Conservation (phyloP, 257 asterid species). For the Solanum sejunctum region DNA sequence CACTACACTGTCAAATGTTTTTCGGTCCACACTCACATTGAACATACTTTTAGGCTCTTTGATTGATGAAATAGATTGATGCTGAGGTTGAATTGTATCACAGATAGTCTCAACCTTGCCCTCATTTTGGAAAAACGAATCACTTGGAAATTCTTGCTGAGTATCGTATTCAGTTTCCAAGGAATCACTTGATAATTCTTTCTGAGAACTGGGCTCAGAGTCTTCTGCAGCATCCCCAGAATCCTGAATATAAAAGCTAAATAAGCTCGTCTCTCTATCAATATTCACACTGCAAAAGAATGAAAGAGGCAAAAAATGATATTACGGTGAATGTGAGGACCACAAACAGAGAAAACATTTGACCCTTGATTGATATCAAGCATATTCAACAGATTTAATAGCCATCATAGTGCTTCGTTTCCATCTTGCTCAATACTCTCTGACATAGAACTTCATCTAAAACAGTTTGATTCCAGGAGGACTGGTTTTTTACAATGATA, state of each 20-base stretch:
- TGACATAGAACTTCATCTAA: background rate
- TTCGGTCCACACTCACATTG: slow-evolving; percentile 10
- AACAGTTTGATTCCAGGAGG: background rate
- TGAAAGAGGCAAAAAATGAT: background rate
- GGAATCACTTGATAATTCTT: background rate
- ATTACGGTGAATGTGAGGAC: background rate
- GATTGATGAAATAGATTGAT: slow-evolving; percentile 14
- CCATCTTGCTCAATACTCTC: background rate
- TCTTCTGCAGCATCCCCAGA: background rate
- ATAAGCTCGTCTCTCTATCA: slow-evolving; percentile 13
- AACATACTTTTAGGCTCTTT: slow-evolving; percentile 10
- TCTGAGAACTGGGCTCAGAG: background rate
- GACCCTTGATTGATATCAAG: background rate
- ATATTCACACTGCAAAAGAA: slow-evolving; percentile 14
- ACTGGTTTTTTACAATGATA: background rate
- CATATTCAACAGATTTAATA: background rate
- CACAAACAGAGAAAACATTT: background rate
- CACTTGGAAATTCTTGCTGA: slow-evolving; percentile 11
- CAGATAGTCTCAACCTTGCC: slow-evolving; percentile 10
- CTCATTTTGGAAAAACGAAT: slow-evolving; percentile 3
- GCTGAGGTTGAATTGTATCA: slow-evolving; percentile 15
- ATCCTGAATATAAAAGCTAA: slow-evolving; percentile 7
- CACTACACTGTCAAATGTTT: slow-evolving; percentile 4
- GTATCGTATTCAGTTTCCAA: background rate
- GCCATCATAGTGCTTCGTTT: background rate